Percentiles rank a stretch among this genome's conserved stretches.
Evolutionary conservation across 352 stramenopile species (phyloP).

Genomic region (Thraustotheca clavata): DNA sequence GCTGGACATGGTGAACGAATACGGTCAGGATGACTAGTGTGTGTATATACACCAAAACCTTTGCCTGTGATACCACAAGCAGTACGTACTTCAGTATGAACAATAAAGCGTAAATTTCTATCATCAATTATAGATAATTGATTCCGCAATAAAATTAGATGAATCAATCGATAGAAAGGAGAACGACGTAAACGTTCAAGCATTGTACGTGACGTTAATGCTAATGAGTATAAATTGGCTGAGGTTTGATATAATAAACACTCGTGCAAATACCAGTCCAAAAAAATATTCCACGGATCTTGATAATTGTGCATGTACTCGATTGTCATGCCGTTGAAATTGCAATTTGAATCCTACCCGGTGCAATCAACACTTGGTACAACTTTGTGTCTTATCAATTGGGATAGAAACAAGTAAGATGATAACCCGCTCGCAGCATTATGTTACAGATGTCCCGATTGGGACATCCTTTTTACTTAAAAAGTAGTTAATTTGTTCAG

Average conservation of each 20-base stretch:
- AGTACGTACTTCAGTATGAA: not conserved
- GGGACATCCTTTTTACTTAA: no score
- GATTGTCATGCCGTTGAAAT: not conserved
- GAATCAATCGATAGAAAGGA: not conserved
- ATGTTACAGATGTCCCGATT: no score
- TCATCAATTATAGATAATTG: not conserved
- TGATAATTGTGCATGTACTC: not conserved
- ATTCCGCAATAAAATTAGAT: not conserved
- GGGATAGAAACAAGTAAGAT: no score
- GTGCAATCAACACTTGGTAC: conserved; percentile 2
- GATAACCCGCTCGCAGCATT: no score
- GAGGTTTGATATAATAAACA: not conserved
- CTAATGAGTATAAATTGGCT: not conserved
- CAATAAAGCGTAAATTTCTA: not conserved
- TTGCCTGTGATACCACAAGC: conserved; percentile 6
- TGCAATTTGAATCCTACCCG: not conserved
- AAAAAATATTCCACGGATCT: not conserved
- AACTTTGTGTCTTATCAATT: no score
- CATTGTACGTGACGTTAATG: not conserved
- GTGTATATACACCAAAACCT: not conserved
- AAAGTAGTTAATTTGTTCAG: no score
- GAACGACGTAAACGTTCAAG: not conserved
- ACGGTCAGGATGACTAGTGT: not conserved
- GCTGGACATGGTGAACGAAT: not conserved
- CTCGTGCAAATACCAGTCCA: not conserved